A percentile compares a stretch with the other conserved stretches of the same genome.
Conservation (phyloP, 345 rosid genomes). For the Dimocarpus longan region DNA sequence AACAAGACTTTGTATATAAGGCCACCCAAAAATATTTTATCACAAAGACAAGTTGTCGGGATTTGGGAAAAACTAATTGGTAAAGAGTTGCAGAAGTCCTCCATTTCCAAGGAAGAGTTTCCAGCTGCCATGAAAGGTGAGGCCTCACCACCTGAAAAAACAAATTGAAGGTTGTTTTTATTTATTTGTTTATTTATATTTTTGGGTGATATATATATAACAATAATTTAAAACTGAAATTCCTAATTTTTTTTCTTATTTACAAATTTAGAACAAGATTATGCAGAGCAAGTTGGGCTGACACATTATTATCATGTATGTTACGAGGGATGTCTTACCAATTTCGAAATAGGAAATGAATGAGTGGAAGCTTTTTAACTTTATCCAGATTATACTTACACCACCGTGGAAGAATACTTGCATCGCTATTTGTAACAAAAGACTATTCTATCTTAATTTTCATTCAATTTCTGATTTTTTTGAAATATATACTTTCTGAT, state of each 20-base stretch:
- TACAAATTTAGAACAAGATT: constrained; percentile 26
- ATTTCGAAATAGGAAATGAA: constrained; percentile 48
- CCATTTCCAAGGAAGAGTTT: constrained; percentile 48
- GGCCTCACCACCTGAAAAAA: background rate
- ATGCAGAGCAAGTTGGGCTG: constrained; percentile 49
- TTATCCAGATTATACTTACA: constrained; percentile 47
- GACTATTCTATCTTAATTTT: no score
- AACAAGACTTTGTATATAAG: constrained; percentile 52
- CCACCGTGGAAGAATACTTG: constrained; percentile 43
- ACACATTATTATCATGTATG: constrained; percentile 59
- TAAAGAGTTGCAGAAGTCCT: constrained; percentile 41
- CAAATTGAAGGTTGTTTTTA: background rate
- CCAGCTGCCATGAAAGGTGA: constrained; percentile 44
- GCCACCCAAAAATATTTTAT: constrained; percentile 52
- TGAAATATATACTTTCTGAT: no score
- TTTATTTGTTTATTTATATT: background rate
- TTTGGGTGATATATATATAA: no score
- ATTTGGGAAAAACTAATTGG: constrained; percentile 63
- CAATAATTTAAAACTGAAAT: no score
- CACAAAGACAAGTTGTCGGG: constrained; percentile 49
- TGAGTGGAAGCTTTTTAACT: constrained; percentile 49
- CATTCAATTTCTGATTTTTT: no score
- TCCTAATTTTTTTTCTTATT: background rate
- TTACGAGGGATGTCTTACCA: constrained; percentile 61
- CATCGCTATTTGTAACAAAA: constrained; percentile 35